Evolutionary conservation across 345 rosid species (phyloP).

Genomic region (Schrenkiella parvula): DNA sequence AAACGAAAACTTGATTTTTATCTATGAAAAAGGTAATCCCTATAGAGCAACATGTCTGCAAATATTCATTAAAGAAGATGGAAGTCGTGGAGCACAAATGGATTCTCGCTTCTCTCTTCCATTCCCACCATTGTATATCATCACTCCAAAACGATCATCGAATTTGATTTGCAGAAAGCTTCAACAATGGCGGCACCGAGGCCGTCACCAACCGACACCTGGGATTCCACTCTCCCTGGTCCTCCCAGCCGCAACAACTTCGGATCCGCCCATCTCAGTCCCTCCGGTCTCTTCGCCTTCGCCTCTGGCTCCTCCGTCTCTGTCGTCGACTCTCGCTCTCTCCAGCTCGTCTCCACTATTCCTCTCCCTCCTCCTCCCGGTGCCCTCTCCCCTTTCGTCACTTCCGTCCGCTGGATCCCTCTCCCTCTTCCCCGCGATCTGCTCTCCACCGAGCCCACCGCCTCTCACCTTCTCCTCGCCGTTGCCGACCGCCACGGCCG

Average conservation of each 20-base stretch:
- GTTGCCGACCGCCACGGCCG: conserved; percentile 97
- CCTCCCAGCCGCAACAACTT: conserved; percentile 94
- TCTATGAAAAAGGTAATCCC: too few relatives aligned
- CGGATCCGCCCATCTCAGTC: conserved; percentile 71
- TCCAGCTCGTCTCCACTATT: conserved; percentile 72
- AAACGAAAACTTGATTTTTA: too few relatives aligned
- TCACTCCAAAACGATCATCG: too few relatives aligned
- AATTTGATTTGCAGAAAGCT: neutral
- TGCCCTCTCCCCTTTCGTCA: conserved; percentile 75
- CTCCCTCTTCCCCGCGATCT: conserved; percentile 72
- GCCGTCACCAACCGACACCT: conserved; percentile 37
- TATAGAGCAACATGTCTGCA: too few relatives aligned
- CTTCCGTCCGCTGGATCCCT: conserved; percentile 88
- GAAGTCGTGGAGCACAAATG: too few relatives aligned
- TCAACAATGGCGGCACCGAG: conserved; percentile 40
- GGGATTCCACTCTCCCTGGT: conserved; percentile 82
- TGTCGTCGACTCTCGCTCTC: conserved; percentile 71
- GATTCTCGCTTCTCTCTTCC: too few relatives aligned
- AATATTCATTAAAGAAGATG: too few relatives aligned
- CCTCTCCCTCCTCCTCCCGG: conserved; percentile 76
- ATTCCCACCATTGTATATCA: too few relatives aligned
- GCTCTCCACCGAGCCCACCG: conserved; percentile 63
- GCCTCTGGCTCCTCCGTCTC: conserved; percentile 81
- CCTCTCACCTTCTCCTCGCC: conserved; percentile 43
- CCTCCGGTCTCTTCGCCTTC: conserved; percentile 83